These are phyloP conservation scores for Xylariales sp. DNA, from an alignment of 2,329 filamentous ascomycete genomes.

Conservation along the genomic window DNA sequence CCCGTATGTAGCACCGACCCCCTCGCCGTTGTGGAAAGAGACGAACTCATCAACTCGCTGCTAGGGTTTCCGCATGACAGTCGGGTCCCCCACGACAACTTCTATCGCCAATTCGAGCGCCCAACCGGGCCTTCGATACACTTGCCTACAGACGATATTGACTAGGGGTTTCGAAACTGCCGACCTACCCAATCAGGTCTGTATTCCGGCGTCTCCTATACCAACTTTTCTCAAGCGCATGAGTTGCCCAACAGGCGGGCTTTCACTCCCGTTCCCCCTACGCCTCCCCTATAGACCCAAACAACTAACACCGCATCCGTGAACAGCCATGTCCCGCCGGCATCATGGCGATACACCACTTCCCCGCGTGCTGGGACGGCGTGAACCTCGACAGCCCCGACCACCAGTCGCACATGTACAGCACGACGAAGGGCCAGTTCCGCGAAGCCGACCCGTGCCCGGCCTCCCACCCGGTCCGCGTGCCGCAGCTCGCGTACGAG, in stretches of 20 bases:
- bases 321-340: conserved; percentile 53
- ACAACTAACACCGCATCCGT: not conserved
- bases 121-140: conserved; percentile 46
- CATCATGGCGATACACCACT: conserved; percentile 57
- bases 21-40: no score
- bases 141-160: conserved; percentile 54
- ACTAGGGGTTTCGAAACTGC: conserved; percentile 55
- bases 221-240: no score
- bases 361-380: conserved; percentile 59
- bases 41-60: not conserved
- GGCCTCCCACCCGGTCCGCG: conserved; percentile 54
- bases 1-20: conserved; percentile 46
- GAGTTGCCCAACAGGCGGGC: no score
- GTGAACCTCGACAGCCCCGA: conserved; percentile 52
- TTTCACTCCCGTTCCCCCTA: no score
- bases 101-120: conserved; percentile 51
- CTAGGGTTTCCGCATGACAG: conserved; percentile 59
- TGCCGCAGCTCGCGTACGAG: conserved; percentile 59
- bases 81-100: conserved; percentile 51
- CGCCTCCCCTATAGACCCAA: not conserved
- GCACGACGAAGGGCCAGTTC: conserved; percentile 41
- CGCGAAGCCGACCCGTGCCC: conserved; percentile 52
- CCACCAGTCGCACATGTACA: conserved; percentile 48
- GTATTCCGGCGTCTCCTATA: not conserved
- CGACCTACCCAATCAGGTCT: conserved; percentile 50